Base-by-base conservation (phyloP, 129 eudicot species). In the Rutidosis leptorrhynchoides region DNA sequence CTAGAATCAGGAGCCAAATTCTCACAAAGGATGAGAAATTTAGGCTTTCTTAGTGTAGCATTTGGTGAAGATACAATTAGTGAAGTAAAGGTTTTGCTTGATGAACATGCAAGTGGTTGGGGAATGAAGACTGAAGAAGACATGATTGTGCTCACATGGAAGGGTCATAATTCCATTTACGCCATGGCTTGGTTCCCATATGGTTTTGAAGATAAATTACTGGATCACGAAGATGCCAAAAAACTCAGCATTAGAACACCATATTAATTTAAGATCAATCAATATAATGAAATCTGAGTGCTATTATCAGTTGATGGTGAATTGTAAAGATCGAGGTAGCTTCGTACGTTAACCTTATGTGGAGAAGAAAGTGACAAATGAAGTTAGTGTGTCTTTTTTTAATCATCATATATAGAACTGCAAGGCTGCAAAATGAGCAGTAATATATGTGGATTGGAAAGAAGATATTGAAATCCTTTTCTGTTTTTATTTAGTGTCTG, bases 61-160 rank as follows among this genome's bases (percentile, higher is more conserved):
- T 84, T 82, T 66, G 23, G 83, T 54, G 96, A 88, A 62, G 91
- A 88, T 26, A 84, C 84, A 11, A 28, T 84, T 32, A 80, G 60
- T 77, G 91, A 84, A 64, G 91, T 88, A 22, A 84, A 80, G 67
- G 59, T 75, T 48, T 82, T 88, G 88, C 77, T 88, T n/a, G 96
- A 82, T 72, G 91, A 88, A 58, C 90, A 88, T 88, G 96, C 96
- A 35, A 88, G 96, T 73, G 90, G 96, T 27, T 88, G 96, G 96
- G 96, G 96, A 22, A 82, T 88, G 96, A 88, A 88, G 83, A 69
- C 53, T 20, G 96, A 88, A 45, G 91, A 84, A 40, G 96, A 82
- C 58, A 82, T 78, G 88, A 22, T 88, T 64, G 77, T 88, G 33
- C 75, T 88, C 66, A 88, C 96, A 33, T 88, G 96, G 91, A 88